phyloP scores from a whole-genome alignment of 2,329 filamentous ascomycete species.

The Ceratocystis lukuohia region DNA sequence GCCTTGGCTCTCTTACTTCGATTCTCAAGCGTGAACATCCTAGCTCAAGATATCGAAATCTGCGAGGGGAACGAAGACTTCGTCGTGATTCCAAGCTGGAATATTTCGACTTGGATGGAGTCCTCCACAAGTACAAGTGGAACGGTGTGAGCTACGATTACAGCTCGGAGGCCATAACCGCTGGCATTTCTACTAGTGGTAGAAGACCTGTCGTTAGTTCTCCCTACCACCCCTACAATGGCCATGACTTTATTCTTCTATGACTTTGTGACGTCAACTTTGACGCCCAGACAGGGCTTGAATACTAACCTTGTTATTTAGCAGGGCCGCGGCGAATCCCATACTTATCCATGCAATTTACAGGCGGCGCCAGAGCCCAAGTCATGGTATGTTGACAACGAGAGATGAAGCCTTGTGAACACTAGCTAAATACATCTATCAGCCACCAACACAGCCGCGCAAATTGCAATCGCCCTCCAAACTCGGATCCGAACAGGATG shows the following conservation, averaged over 20 bases:
- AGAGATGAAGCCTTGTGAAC: not conserved
- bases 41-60: not conserved
- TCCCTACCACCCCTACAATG: not conserved
- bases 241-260: not conserved
- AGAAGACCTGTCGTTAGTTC: not conserved
- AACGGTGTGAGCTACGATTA: not conserved
- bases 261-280: not conserved
- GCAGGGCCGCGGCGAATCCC: not conserved
- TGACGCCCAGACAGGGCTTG: not conserved
- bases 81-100: not conserved
- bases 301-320: not conserved
- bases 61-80: not conserved
- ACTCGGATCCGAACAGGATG: constrained; percentile 45
- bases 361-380: not conserved
- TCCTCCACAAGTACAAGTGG: not conserved
- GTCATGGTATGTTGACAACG: not conserved
- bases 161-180: not conserved
- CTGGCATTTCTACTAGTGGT: constrained; percentile 6
- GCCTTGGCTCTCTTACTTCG: not conserved
- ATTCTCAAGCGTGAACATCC: constrained; percentile 1
- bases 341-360: not conserved
- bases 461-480: constrained; percentile 32
- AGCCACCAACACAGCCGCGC: not conserved
- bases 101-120: not conserved
- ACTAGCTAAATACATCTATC: not conserved